A percentile compares a stretch with the other conserved stretches of the same genome.
These are phyloP conservation scores for Zygotorulaspora mrakii DNA, from an alignment of 1,139 yeast species.

Conservation along the genomic window DNA sequence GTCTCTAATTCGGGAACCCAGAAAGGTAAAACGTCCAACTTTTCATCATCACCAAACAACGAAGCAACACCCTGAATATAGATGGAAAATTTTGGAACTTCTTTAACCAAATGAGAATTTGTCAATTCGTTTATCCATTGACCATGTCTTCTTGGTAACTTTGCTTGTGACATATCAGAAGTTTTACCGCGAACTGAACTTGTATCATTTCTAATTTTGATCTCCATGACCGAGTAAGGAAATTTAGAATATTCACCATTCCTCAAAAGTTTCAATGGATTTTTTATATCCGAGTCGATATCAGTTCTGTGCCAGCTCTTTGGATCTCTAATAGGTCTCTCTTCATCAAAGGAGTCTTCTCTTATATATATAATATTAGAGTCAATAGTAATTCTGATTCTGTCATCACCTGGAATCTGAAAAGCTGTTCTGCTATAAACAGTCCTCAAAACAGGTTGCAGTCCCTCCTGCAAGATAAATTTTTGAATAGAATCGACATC, in stretches of 20 bases:
- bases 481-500: constrained; percentile 58
- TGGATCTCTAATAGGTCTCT: constrained; percentile 87
- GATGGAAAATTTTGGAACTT: constrained; percentile 86
- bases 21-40: constrained; percentile 83
- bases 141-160: constrained; percentile 46
- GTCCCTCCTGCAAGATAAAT: constrained; percentile 59
- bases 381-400: constrained; percentile 84
- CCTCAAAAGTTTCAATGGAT: constrained; percentile 70
- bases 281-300: constrained; percentile 68
- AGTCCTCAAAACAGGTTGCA: constrained; percentile 85
- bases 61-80: constrained; percentile 89
- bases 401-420: constrained; percentile 96
- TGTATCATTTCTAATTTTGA: constrained; percentile 55
- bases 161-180: constrained; percentile 29
- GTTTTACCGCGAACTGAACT: constrained; percentile 28
- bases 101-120: constrained; percentile 78
- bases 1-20: constrained; percentile 91
- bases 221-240: constrained; percentile 90
- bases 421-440: constrained; percentile 90
- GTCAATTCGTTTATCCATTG: constrained; percentile 88
- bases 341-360: constrained; percentile 82
- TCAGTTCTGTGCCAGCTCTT: constrained; percentile 88
- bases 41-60: constrained; percentile 75
- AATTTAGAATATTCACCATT: constrained; percentile 83
- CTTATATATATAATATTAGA: constrained; percentile 82